Conservation (phyloP, 352 stramenopile genomes). For the Blastocystis sp. region DNA sequence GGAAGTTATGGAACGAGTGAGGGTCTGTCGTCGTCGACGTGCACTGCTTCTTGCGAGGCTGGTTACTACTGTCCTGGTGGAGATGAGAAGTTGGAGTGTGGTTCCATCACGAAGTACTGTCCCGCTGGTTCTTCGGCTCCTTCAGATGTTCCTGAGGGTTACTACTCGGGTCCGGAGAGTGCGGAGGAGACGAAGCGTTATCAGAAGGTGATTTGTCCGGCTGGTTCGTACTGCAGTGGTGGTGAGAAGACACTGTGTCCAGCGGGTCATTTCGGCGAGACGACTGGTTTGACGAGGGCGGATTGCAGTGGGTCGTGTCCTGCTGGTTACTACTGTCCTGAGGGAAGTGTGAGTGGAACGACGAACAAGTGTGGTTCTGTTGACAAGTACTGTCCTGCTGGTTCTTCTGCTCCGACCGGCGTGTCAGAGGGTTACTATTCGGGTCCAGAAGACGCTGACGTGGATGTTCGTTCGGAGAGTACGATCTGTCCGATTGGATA, state of each 20-base stretch:
- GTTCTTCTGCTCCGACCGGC: neutral
- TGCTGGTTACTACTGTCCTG: conserved; percentile 5
- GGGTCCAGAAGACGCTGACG: neutral
- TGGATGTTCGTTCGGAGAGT: neutral
- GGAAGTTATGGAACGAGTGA: too few relatives aligned
- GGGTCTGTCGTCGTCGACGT: too few relatives aligned
- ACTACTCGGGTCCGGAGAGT: too few relatives aligned
- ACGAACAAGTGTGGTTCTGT: neutral
- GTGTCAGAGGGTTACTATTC: conserved; percentile 9
- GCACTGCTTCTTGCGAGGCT: too few relatives aligned
- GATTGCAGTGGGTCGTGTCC: neutral
- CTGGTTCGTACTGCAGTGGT: conserved; percentile 13
- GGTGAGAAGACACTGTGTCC: neutral
- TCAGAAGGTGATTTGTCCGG: conserved; percentile 22
- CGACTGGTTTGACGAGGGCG: neutral
- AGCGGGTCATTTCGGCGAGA: neutral
- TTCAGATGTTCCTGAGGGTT: too few relatives aligned
- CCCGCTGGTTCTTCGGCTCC: too few relatives aligned
- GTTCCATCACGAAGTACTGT: too few relatives aligned
- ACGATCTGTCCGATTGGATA: neutral
- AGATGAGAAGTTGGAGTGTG: too few relatives aligned
- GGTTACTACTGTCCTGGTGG: too few relatives aligned
- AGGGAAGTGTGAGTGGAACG: neutral
- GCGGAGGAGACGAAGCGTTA: neutral
- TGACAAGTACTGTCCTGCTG: conserved; percentile 7